Conservation (phyloP, 129 eudicot genomes). For the Tagetes erecta region DNA sequence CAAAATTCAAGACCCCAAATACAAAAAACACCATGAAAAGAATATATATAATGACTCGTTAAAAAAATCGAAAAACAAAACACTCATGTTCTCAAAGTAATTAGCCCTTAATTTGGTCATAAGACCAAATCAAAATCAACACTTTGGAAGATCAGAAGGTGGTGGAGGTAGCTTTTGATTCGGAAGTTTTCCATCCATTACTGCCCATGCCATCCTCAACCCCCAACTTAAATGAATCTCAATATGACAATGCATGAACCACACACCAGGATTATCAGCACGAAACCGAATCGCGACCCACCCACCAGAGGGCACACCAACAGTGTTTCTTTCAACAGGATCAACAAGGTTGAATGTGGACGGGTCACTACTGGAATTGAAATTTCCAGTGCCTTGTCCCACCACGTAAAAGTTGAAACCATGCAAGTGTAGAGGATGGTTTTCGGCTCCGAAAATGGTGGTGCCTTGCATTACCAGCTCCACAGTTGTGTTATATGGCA, state of each 20-base stretch:
- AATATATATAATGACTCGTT: too few relatives aligned
- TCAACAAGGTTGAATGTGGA: constrained; percentile 47
- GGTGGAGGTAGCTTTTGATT: constrained; percentile 55
- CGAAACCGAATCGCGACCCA: constrained; percentile 40
- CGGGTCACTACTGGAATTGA: constrained; percentile 42
- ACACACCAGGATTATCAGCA: background rate
- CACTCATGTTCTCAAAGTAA: too few relatives aligned
- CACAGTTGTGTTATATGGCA: constrained; percentile 52
- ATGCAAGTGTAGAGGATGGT: constrained; percentile 45
- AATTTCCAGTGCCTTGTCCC: constrained; percentile 55
- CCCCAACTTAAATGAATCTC: constrained; percentile 61
- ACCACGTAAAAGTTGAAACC: constrained; percentile 56
- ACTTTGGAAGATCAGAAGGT: constrained; percentile 56
- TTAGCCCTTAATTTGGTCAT: too few relatives aligned
- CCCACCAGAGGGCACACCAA: constrained; percentile 53
- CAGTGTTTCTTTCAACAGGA: constrained; percentile 51
- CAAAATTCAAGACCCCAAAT: too few relatives aligned
- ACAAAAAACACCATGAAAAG: too few relatives aligned
- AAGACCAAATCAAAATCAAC: background rate
- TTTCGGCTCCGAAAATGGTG: constrained; percentile 36
- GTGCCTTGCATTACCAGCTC: constrained; percentile 57
- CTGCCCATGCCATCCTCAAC: constrained; percentile 55
- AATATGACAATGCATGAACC: constrained; percentile 25
- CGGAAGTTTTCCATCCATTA: constrained; percentile 47
- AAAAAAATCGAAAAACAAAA: too few relatives aligned